Conservation (phyloP, 805 yeast genomes). For the Isabelozyma gotoi region DNA sequence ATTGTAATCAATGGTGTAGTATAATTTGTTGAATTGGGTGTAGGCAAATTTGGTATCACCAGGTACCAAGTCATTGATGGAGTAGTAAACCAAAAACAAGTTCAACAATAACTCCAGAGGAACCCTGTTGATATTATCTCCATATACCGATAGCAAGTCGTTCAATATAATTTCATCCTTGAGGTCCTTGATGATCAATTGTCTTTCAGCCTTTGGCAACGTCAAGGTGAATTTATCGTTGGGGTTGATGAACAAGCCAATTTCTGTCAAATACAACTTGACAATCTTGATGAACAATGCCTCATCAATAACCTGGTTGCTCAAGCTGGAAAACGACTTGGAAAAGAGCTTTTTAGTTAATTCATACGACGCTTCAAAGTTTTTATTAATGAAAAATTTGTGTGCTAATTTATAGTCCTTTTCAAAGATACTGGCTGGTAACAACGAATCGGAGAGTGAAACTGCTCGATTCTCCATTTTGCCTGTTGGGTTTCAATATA, state of each 20-base stretch:
- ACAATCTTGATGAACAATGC: conserved; percentile 31
- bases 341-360: conserved; percentile 22
- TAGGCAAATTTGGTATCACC: conserved; percentile 6
- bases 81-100: conserved; percentile 23
- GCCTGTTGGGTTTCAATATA: no score
- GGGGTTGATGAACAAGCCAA: conserved; percentile 20
- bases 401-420: conserved; percentile 31
- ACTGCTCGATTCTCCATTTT: background rate
- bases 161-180: conserved; percentile 15
- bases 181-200: conserved; percentile 12
- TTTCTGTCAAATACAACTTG: conserved; percentile 34
- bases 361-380: conserved; percentile 31
- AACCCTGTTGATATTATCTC: conserved; percentile 15
- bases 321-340: conserved; percentile 17
- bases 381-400: conserved; percentile 39
- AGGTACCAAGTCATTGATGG: conserved; percentile 21
- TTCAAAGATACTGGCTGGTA: conserved; percentile 8
- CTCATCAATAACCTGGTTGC: conserved; percentile 24
- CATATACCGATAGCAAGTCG: conserved; percentile 17
- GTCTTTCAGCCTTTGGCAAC: conserved; percentile 7
- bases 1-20: conserved; percentile 8
- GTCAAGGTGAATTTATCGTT: conserved; percentile 1
- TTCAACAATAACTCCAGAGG: conserved; percentile 36
- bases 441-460: background rate
- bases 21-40: conserved; percentile 10